Base-by-base conservation (phyloP, 495 filamentous ascomycete species). In the Hypoxylon fuscum region DNA sequence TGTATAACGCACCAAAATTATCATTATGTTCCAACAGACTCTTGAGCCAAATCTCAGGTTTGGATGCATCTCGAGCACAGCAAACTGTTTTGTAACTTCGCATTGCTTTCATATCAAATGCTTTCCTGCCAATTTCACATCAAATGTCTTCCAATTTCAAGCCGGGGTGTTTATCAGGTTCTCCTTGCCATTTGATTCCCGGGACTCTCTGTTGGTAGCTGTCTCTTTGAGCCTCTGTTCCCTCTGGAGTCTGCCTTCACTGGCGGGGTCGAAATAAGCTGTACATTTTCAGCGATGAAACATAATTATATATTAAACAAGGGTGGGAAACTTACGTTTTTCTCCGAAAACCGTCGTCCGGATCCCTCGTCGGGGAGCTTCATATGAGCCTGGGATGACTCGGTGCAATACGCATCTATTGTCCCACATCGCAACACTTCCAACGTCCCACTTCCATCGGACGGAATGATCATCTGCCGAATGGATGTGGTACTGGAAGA, bases 391-490 rank as follows among this genome's bases (percentile, higher is more conserved):
- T 0, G 82, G 82, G 49, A 83, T 82, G 20, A 83, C 80, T 2
- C 82, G 76, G 64, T 83, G 82, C 25, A 79, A 44, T 4, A 74
- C 77, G 35, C 75, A 78, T 42, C 77, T 41, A 64, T 85, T 85
- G 55, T 85, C 81, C 81, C 81, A 85, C 71, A 85, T 78, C 5
- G 81, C 81, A 11, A 84, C 76, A 40, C 74, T 76, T 2, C 83
- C 83, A 34, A 81, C 78, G n/a, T 70, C 70, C 83, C 81, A 85
- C 58, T 83, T 84, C 78, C 78, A 83, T 5, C 81, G 69, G 11
- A 83, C 80, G 45, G 72, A 74, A 56, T 83, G 78, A 56, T 85
- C 81, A 50, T 84, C 81, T 0, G 80, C 78, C 11, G 78, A 76
- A 59, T 84, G 82, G 43, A 84, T 77, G 55, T 84, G 81, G 48